Conservation (phyloP, 805 yeast species). For the Candida berthetii region DNA sequence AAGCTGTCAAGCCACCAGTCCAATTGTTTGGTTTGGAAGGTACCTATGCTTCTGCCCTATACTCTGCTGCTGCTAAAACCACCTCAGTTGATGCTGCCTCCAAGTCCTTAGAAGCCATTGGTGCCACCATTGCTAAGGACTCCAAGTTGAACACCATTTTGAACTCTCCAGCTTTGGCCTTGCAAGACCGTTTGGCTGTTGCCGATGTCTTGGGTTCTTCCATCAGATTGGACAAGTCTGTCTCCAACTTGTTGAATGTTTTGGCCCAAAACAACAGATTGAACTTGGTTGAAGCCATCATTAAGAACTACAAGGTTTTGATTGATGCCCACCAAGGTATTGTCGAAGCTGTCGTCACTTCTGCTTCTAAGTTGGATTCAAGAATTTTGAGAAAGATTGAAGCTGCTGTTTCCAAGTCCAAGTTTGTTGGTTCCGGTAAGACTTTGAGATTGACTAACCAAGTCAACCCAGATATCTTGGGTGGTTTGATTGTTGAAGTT, state of each 20-base stretch:
- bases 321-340: conserved; percentile 88
- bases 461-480: conserved; percentile 86
- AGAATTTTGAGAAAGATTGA: conserved; percentile 74
- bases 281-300: conserved; percentile 56
- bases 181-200: conserved; percentile 66
- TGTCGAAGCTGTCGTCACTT: conserved; percentile 89
- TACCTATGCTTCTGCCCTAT: conserved; percentile 93
- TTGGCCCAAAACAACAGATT: conserved; percentile 95
- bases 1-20: conserved; percentile 74
- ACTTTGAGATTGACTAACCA: conserved; percentile 77
- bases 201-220: conserved; percentile 45
- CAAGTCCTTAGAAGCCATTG: conserved; percentile 55
- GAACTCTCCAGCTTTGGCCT: conserved; percentile 77
- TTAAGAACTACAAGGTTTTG: conserved; percentile 66
- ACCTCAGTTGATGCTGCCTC: conserved; percentile 68
- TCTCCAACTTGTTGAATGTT: conserved; percentile 74
- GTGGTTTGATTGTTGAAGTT: conserved; percentile 93
- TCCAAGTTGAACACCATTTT: conserved; percentile 55
- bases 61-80: conserved; percentile 83
- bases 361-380: conserved; percentile 79
- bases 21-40: conserved; percentile 95
- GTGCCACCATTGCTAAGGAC: conserved; percentile 53
- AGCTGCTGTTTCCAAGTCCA: conserved; percentile 69
- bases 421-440: conserved; percentile 80
- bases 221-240: conserved; percentile 58